These are phyloP conservation scores for Ulvella scutata DNA, from an alignment of 139 green algal genomes.

Conservation along the genomic window DNA sequence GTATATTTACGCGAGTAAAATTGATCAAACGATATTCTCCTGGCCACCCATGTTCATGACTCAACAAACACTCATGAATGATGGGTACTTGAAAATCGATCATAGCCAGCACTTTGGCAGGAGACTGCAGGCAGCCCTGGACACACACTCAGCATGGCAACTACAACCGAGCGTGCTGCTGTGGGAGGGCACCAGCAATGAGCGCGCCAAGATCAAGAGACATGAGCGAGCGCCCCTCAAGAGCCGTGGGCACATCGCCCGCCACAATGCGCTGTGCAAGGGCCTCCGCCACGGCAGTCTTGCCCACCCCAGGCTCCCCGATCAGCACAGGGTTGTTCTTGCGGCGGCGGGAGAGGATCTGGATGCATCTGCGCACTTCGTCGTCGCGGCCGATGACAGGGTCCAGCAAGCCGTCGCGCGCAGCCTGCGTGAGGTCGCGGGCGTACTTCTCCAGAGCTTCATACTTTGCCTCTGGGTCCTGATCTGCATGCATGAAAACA, in stretches of 20 bases:
- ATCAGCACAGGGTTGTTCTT: constrained; percentile 99
- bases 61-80: too few species aligned
- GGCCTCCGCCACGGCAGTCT: constrained; percentile 83
- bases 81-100: too few species aligned
- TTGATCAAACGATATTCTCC: too few species aligned
- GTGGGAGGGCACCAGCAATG: constrained; percentile 49
- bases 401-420: constrained; percentile 64
- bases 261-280: constrained; percentile 90
- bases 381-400: constrained; percentile 73
- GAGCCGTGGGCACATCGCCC: constrained; percentile 75
- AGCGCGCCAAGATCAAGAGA: constrained; percentile 89
- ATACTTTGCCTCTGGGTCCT: constrained; percentile 95
- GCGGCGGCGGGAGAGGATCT: constrained; percentile 82
- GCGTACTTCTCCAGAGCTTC: constrained; percentile 89
- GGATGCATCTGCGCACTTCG: constrained; percentile 63
- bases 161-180: constrained; percentile 16
- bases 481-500: constrained; percentile 21
- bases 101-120: too few species aligned
- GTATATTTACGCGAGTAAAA: too few species aligned
- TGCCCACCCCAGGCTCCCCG: constrained; percentile 80
- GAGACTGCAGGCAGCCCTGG: neutral
- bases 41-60: too few species aligned
- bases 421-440: constrained; percentile 50
- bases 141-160: neutral
- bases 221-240: constrained; percentile 73